Evolutionary conservation across 208 protist genomes (phyloP).

Genomic region (Porcisia hertigi): DNA sequence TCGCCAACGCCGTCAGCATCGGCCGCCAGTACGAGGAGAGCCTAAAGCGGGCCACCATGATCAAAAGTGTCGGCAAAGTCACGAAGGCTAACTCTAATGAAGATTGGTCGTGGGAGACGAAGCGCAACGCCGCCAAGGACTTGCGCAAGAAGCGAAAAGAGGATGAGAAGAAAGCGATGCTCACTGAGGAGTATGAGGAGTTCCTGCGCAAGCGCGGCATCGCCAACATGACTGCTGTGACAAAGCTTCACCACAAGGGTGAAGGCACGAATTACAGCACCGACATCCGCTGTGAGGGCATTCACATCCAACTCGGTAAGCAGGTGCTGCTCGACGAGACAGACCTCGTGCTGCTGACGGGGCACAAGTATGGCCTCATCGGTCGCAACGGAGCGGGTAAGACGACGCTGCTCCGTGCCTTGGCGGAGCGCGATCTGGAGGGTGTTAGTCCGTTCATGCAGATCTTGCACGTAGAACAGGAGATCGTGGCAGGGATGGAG

Average conservation of each 20-base stretch:
- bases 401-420: constrained; percentile 94
- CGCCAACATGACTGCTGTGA: constrained; percentile 67
- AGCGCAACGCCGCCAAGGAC: constrained; percentile 87
- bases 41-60: constrained; percentile 80
- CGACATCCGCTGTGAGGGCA: constrained; percentile 86
- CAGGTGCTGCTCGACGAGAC: constrained; percentile 81
- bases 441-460: constrained; percentile 96
- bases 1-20: constrained; percentile 84
- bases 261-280: constrained; percentile 76
- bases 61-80: constrained; percentile 82
- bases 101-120: constrained; percentile 90
- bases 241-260: constrained; percentile 86
- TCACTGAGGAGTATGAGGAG: constrained; percentile 89
- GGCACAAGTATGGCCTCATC: constrained; percentile 96
- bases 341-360: constrained; percentile 77
- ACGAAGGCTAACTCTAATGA: constrained; percentile 87
- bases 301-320: constrained; percentile 92
- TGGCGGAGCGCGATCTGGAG: constrained; percentile 92
- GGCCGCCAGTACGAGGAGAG: constrained; percentile 89
- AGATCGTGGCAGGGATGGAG: constrained; percentile 86
- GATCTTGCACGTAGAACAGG: constrained; percentile 98
- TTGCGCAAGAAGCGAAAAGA: constrained; percentile 87
- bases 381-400: constrained; percentile 95
- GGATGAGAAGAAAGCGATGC: constrained; percentile 89
- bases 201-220: constrained; percentile 88